Evolutionary conservation across 1,139 yeast genomes (phyloP).

Genomic region (Oligophagozyma castellii): DNA sequence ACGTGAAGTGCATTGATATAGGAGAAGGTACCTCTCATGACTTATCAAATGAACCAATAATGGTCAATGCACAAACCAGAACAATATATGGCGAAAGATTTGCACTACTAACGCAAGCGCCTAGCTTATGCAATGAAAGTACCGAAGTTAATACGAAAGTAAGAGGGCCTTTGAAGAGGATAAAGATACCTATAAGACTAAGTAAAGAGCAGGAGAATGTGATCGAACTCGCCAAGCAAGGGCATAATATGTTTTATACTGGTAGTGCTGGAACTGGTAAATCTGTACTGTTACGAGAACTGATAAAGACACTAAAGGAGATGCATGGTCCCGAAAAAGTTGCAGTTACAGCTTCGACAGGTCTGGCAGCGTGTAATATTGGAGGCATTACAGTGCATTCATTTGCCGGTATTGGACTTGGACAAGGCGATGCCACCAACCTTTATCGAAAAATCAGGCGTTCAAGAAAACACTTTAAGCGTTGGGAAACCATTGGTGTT

Average conservation of each 20-base stretch:
- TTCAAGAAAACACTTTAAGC: constrained; percentile 36
- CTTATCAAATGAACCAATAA: too few relatives aligned
- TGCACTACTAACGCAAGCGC: constrained; percentile 14
- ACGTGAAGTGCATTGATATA: too few relatives aligned
- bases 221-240: constrained; percentile 47
- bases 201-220: constrained; percentile 64
- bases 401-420: constrained; percentile 78
- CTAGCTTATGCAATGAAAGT: constrained; percentile 7
- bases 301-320: constrained; percentile 45
- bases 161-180: constrained; percentile 12
- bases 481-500: constrained; percentile 54
- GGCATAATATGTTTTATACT: constrained; percentile 63
- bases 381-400: constrained; percentile 83
- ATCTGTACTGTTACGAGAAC: constrained; percentile 57
- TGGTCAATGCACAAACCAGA: constrained; percentile 5
- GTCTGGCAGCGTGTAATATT: constrained; percentile 82
- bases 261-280: constrained; percentile 98
- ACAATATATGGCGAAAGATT: constrained; percentile 13
- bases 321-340: constrained; percentile 39
- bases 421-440: constrained; percentile 31
- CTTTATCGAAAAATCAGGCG: constrained; percentile 44
- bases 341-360: constrained; percentile 86
- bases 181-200: constrained; percentile 29
- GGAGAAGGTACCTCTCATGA: too few relatives aligned
- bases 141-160: constrained; percentile 8